Evolutionary conservation across 805 yeast species (phyloP), one percentile per base, ranked within the genome.

Genomic region (Cyberlindnera mycetangii): DNA sequence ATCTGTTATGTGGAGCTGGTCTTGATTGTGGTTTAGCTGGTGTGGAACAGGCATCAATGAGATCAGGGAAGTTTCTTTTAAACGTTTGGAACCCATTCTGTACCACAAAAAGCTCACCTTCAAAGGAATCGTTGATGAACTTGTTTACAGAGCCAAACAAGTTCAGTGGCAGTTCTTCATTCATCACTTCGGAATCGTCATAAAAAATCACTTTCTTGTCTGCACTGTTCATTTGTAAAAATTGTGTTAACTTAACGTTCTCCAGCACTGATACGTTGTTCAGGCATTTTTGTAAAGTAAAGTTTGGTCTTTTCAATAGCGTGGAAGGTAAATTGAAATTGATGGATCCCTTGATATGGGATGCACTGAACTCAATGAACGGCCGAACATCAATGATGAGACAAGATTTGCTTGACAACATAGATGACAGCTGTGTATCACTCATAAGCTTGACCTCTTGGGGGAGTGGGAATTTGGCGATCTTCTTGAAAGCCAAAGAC

Each of bases 291-390:
- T 67, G 68, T 44, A 90, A 68, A 3, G 81, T 79, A 56, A 86
- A 90, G 42, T 82, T 83, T 25, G 80, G 69, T 51, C 98, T 75
- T 60, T 82, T 85, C 50, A 90, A 67, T 33, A 90, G 69, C 0
- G 97, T 90, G n/a, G 96, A 84, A 2, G 98, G 97, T 12, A 90
- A 66, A 62, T 95, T 87, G 30, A 92, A 74, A 60, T 88, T 88
- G 36, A 87, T 69, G 1, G 97, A 76, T 33, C 75, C 69, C 4
- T 54, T 56, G 11, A 92, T 63, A 49, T 83, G 89, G 3, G 72
- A 59, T 47, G 71, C 75, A 34, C 81, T 73, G 59, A 69, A 88
- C 45, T 86, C 92, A 19, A 85, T 81, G 59, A 81, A 88, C 0
- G 97, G 87, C 44, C 98, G 69, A 10, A 85, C 82, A 60, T 90